Conservation (phyloP, 1,139 yeast species). For the Diutina siamensis region DNA sequence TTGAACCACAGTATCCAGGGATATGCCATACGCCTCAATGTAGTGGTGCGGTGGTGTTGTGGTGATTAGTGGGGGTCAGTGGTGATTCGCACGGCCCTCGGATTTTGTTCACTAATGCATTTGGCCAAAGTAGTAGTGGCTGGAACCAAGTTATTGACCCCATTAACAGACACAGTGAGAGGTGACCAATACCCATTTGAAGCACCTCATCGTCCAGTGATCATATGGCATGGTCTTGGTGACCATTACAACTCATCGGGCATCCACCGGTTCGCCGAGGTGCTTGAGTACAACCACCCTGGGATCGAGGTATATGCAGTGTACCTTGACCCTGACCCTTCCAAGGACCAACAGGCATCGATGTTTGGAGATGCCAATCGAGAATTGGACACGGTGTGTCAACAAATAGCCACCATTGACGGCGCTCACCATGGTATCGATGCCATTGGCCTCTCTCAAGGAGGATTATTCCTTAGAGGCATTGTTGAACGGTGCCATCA, state of each 20-base stretch:
- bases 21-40: no score
- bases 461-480: slow-evolving; percentile 63
- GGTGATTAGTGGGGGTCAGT: no score
- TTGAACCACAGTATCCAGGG: no score
- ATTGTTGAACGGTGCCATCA: slow-evolving; percentile 45
- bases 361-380: slow-evolving; percentile 50
- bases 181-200: neutral
- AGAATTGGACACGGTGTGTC: slow-evolving; percentile 26
- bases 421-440: slow-evolving; percentile 48
- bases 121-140: no score
- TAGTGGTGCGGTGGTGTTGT: no score
- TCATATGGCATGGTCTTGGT: slow-evolving; percentile 81
- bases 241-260: slow-evolving; percentile 60
- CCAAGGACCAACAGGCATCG: slow-evolving; percentile 42
- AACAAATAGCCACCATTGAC: slow-evolving; percentile 24
- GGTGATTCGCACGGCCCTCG: no score
- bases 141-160: neutral
- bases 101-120: no score
- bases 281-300: slow-evolving; percentile 37
- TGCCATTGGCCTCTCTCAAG: slow-evolving; percentile 75
- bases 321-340: slow-evolving; percentile 35
- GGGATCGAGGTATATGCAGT: slow-evolving; percentile 43
- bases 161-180: no score
- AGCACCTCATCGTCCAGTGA: slow-evolving; percentile 18
- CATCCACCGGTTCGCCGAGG: slow-evolving; percentile 34